These are phyloP conservation scores for Hericium coralloides DNA, from an alignment of 768 basidiomycete genomes.

Conservation along the genomic window DNA sequence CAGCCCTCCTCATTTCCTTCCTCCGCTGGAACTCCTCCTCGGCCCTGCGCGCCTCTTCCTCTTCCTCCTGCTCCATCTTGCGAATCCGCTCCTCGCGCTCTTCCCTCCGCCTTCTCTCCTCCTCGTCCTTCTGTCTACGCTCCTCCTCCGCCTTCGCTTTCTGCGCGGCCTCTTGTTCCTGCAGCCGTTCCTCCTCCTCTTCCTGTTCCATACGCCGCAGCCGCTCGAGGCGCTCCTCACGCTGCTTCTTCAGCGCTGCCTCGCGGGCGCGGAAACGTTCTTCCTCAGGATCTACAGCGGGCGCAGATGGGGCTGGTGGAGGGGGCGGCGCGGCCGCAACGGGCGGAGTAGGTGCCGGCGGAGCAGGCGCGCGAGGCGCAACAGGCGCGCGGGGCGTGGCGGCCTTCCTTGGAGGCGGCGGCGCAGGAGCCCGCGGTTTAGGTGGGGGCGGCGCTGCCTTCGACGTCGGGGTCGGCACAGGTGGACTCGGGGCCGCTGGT, in stretches of 20 bases:
- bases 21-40: not conserved
- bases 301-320: slow-evolving; percentile 29
- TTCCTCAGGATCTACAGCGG: slow-evolving; percentile 72
- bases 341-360: slow-evolving; percentile 28
- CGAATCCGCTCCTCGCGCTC: slow-evolving; percentile 28
- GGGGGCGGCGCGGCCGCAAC: slow-evolving; percentile 27
- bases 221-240: slow-evolving; percentile 61
- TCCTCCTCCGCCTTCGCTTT: not conserved
- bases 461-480: not conserved
- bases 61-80: slow-evolving; percentile 1
- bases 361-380: slow-evolving; percentile 18
- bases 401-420: slow-evolving; percentile 31
- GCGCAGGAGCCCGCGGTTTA: slow-evolving; percentile 26
- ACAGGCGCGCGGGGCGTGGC: slow-evolving; percentile 26
- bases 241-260: slow-evolving; percentile 60
- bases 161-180: not conserved
- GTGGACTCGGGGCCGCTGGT: slow-evolving; percentile 30
- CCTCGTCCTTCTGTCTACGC: not conserved
- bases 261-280: slow-evolving; percentile 58
- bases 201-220: slow-evolving; percentile 65
- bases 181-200: slow-evolving; percentile 35
- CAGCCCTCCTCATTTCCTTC: not conserved
- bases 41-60: not conserved
- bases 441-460: slow-evolving; percentile 29
- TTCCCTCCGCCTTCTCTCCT: slow-evolving; percentile 21